Conservation (phyloP, 495 filamentous ascomycete genomes). For the Trichoderma erinaceum region DNA sequence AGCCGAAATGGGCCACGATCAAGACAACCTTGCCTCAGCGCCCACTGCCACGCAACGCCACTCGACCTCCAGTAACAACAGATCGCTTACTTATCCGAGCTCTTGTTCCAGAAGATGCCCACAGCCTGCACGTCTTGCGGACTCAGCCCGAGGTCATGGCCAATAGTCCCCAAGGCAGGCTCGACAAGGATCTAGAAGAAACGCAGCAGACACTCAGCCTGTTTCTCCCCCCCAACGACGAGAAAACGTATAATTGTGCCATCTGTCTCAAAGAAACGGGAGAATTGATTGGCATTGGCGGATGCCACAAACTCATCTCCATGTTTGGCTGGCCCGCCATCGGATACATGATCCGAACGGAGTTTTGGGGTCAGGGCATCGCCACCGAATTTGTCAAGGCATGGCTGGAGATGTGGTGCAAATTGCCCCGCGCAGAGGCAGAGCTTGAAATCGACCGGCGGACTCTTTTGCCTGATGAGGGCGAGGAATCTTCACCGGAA, state of each 20-base stretch:
- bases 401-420: constrained; percentile 32
- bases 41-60: constrained; percentile 26
- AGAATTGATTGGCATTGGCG: constrained; percentile 36
- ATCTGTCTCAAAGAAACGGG: constrained; percentile 32
- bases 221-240: constrained; percentile 30
- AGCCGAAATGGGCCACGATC: constrained; percentile 21
- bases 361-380: constrained; percentile 40
- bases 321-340: constrained; percentile 40
- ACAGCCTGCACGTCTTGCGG: constrained; percentile 34
- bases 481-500: constrained; percentile 22
- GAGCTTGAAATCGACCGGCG: constrained; percentile 23
- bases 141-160: constrained; percentile 47
- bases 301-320: constrained; percentile 21
- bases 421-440: constrained; percentile 31
- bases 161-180: constrained; percentile 29
- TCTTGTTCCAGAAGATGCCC: constrained; percentile 29
- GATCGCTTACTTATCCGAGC: constrained; percentile 42
- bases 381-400: constrained; percentile 41
- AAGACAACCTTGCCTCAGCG: constrained; percentile 31
- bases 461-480: constrained; percentile 10
- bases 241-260: constrained; percentile 32
- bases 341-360: constrained; percentile 42
- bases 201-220: constrained; percentile 28
- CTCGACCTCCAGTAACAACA: constrained; percentile 30
- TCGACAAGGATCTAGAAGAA: constrained; percentile 32